phyloP scores from a whole-genome alignment of 805 yeast species.

The Candida michaelii region DNA sequence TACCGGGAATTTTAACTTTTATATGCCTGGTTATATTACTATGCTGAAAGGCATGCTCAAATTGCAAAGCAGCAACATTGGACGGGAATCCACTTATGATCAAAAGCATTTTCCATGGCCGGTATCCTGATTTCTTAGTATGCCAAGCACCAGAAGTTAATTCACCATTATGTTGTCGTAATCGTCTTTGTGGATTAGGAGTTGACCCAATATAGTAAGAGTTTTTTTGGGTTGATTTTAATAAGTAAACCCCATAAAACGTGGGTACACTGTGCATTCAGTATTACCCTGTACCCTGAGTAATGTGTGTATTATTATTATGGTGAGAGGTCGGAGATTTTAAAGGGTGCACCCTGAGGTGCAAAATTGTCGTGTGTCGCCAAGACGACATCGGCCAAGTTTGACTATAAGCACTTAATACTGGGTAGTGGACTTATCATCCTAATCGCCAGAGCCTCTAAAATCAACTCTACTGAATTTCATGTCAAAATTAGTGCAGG shows the following conservation, averaged over 20 bases:
- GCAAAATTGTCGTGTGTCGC: too few species aligned
- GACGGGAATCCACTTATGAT: constrained; percentile 73
- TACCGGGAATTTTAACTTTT: constrained; percentile 37
- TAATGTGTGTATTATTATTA: too few species aligned
- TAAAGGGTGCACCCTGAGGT: too few species aligned
- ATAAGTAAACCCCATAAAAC: constrained; percentile 71
- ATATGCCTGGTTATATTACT: constrained; percentile 65
- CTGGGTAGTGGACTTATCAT: too few species aligned
- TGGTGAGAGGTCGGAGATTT: too few species aligned
- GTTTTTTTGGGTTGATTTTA: constrained; percentile 56
- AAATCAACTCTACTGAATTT: too few species aligned
- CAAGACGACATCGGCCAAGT: too few species aligned
- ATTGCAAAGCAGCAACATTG: constrained; percentile 65
- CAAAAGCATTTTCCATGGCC: constrained; percentile 75
- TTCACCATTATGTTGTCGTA: constrained; percentile 80
- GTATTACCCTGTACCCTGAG: too few species aligned
- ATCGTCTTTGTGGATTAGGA: constrained; percentile 65
- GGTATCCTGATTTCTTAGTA: constrained; percentile 53
- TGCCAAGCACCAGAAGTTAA: constrained; percentile 59
- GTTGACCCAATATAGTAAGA: constrained; percentile 81
- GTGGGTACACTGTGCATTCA: constrained; percentile 11
- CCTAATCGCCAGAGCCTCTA: too few species aligned
- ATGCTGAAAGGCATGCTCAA: constrained; percentile 87
- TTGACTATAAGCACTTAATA: too few species aligned
- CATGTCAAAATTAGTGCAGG: too few species aligned